phyloP scores from a whole-genome alignment of 306 rosid genomes.

The Mucuna pruriens region DNA sequence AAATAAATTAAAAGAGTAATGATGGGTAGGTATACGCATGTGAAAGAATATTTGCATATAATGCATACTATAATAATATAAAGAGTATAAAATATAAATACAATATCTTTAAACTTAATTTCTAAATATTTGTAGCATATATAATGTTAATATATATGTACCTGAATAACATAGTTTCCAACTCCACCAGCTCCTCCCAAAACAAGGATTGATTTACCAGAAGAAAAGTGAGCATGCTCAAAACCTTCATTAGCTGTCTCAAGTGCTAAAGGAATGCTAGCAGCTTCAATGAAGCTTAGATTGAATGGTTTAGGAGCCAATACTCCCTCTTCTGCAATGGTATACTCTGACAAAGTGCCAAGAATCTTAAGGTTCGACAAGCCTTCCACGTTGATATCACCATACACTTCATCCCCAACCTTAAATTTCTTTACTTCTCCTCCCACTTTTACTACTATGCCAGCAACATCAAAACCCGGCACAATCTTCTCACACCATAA shows the following conservation, averaged over 20 bases:
- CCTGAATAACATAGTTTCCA: constrained; percentile 69
- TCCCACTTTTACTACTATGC: constrained; percentile 73
- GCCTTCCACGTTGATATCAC: constrained; percentile 57
- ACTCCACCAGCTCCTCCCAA: constrained; percentile 86
- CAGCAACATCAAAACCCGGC: constrained; percentile 75
- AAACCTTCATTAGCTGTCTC: constrained; percentile 78
- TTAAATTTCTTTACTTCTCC: constrained; percentile 61
- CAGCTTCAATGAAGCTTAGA: constrained; percentile 79
- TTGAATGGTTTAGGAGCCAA: constrained; percentile 68
- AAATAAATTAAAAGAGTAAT: too few relatives aligned
- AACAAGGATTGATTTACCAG: constrained; percentile 70
- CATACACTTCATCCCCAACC: constrained; percentile 77
- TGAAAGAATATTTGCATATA: too few relatives aligned
- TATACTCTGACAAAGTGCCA: constrained; percentile 79
- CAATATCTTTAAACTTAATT: not conserved
- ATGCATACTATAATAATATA: too few relatives aligned
- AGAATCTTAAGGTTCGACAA: constrained; percentile 40
- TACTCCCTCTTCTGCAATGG: constrained; percentile 60
- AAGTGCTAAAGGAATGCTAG: constrained; percentile 72
- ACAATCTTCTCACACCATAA: constrained; percentile 44
- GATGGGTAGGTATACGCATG: too few relatives aligned
- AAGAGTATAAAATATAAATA: too few relatives aligned
- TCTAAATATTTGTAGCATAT: not conserved
- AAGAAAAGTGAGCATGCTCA: constrained; percentile 47
- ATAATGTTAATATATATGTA: constrained; percentile 8